Conservation (phyloP, 345 rosid species). For the Populus ilicifolia region DNA sequence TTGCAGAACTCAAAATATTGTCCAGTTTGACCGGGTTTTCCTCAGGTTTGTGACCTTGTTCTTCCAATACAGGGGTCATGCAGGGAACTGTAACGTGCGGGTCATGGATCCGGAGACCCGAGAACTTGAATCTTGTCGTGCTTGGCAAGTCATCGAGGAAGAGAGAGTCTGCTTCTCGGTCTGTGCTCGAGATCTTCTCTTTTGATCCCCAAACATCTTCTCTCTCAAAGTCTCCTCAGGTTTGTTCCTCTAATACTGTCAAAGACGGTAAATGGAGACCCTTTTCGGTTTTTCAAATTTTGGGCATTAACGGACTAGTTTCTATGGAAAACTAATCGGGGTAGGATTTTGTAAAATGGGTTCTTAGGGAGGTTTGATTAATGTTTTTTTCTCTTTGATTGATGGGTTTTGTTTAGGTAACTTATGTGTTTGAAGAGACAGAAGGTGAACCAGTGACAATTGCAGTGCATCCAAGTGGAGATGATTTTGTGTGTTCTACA, state of each 20-base stretch:
- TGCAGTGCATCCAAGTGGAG: constrained; percentile 83
- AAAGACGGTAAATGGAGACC: background rate
- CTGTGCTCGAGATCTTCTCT: constrained; percentile 71
- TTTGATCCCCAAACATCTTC: constrained; percentile 63
- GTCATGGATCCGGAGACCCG: constrained; percentile 92
- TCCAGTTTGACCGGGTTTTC: background rate
- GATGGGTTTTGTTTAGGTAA: constrained; percentile 37
- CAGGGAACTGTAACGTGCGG: constrained; percentile 59
- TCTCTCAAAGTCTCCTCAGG: constrained; percentile 74
- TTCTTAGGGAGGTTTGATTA: no score
- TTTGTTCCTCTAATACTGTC: constrained; percentile 7
- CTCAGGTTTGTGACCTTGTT: no score
- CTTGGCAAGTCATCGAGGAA: constrained; percentile 52
- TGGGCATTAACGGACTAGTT: background rate
- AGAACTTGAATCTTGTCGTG: constrained; percentile 55
- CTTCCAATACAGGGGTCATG: constrained; percentile 29
- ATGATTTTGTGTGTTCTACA: constrained; percentile 71
- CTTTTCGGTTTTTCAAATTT: background rate
- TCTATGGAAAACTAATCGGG: background rate
- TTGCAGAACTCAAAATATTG: background rate
- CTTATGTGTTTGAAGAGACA: constrained; percentile 54
- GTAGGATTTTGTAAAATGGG: background rate
- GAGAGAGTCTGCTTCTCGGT: constrained; percentile 34
- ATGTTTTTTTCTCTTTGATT: background rate
- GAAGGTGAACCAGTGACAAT: constrained; percentile 70